These are phyloP conservation scores for Fusarium annulatum DNA, from an alignment of 2,329 filamentous ascomycete species.

Conservation along the genomic window DNA sequence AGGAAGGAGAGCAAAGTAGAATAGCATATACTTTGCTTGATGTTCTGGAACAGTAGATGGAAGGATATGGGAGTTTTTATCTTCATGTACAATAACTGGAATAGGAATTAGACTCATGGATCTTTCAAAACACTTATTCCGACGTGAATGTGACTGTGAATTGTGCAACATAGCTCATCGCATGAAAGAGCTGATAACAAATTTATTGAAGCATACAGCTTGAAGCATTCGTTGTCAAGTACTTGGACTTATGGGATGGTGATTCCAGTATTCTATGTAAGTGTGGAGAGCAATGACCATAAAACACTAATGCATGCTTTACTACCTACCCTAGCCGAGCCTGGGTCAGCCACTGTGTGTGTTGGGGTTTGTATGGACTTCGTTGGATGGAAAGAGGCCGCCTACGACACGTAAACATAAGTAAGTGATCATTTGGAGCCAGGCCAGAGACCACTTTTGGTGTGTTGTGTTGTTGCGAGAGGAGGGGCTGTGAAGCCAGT, in stretches of 20 bases:
- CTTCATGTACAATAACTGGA: constrained; percentile 29
- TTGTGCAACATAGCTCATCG: neutral
- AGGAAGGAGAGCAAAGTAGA: constrained; percentile 3
- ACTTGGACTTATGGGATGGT: neutral
- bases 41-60: constrained; percentile 16
- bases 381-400: constrained; percentile 17
- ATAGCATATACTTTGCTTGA: constrained; percentile 13
- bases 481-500: constrained; percentile 21
- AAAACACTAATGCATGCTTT: neutral
- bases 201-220: neutral
- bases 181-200: neutral
- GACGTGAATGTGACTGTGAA: constrained; percentile 2
- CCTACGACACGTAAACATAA: constrained; percentile 10
- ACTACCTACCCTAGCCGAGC: neutral
- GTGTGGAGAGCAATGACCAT: neutral
- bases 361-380: neutral
- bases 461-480: constrained; percentile 21
- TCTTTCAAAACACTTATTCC: constrained; percentile 20
- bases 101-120: constrained; percentile 31
- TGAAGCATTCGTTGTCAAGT: neutral
- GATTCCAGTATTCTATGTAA: neutral
- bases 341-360: neutral
- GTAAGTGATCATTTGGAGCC: neutral
- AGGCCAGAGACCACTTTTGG: constrained; percentile 19
- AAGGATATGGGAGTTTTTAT: constrained; percentile 26